Evolutionary conservation across 2,329 filamentous ascomycete species (phyloP), one percentile per base, ranked within the genome.

Genomic region (Hymenotorrendiella dingleyae): DNA sequence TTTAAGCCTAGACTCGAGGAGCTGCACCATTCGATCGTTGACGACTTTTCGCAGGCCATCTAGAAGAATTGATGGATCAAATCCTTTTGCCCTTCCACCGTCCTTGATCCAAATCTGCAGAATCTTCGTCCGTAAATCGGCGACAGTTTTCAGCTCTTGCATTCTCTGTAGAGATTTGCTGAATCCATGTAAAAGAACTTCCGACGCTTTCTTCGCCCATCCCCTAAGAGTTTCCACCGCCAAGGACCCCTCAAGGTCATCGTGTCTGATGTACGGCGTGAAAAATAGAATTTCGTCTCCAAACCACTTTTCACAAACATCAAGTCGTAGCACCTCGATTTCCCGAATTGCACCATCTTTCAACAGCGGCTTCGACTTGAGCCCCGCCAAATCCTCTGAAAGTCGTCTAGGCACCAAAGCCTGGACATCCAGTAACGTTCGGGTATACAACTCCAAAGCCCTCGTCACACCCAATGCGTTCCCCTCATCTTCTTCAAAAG

Each of bases 201-300:
- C 66, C 14, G 78, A 75, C 1, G 79, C 80, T 38, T 73, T 71
- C 38, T 70, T 70, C 0, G 80, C 78, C 84, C 85, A 90, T 21
- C 60, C 61, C 17, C 71, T 72, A 11, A 87, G 70, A 62, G 78
- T 78, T 2, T 78, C 73, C 30, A 73, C 71, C 1, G 78, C 76
- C 47, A 80, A 73, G 19, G 69, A 64, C 16, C 74, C 77, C 19
- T 80, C 75, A 4, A 86, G 63, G 52, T 93, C 85, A 52, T 90
- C 86, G 54, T 94, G 82, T 22, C 86, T 80, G 26, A 94, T 85
- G 67, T 88, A 95, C 0, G 90, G 90, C 1, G 82, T 91, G 59
- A 94, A 96, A 51, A 84, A 84, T 35, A 78, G 78, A 30, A 95
- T 85, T 47, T 94, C 87, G 6, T 89, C 80, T 14, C 84, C 76